phyloP scores from a whole-genome alignment of 495 filamentous ascomycete genomes.

The Ramalina peruviana region DNA sequence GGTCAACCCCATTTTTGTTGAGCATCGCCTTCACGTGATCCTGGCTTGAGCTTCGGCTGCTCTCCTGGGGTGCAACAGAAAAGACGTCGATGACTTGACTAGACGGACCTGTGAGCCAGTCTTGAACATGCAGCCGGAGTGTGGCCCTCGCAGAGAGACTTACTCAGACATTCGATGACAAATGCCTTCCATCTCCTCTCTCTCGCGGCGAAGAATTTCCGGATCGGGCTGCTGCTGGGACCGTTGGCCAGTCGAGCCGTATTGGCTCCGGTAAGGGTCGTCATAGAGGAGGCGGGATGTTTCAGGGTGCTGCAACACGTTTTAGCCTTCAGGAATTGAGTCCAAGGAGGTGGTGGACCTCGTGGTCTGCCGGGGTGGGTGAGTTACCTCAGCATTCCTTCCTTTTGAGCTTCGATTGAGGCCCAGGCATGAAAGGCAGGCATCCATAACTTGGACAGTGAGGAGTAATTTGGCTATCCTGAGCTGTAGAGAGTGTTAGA shows the following conservation, averaged over 20 bases:
- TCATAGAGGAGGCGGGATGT: conserved; percentile 39
- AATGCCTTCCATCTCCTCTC: conserved; percentile 38
- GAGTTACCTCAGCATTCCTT: conserved; percentile 28
- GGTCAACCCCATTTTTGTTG: neutral
- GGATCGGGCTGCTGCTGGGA: conserved; percentile 32
- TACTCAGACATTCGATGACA: conserved; percentile 40
- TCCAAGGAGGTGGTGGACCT: conserved; percentile 2
- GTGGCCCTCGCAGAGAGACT: conserved; percentile 10
- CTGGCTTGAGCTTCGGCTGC: neutral
- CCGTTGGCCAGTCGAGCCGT: conserved; percentile 33
- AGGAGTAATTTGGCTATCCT: neutral
- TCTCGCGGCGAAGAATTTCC: conserved; percentile 34
- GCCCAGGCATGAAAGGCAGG: conserved; percentile 39
- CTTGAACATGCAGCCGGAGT: no score
- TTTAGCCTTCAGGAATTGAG: conserved; percentile 1
- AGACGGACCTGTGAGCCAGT: neutral
- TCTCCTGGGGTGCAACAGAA: conserved; percentile 5
- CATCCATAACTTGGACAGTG: conserved; percentile 23
- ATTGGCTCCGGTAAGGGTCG: conserved; percentile 35
- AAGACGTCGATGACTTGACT: conserved; percentile 15
- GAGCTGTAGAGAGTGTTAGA: neutral
- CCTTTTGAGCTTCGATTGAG: conserved; percentile 26
- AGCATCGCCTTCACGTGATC: neutral
- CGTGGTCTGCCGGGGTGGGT: neutral
- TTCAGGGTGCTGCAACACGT: conserved; percentile 26